Percentiles rank a stretch among this genome's conserved stretches.
Evolutionary conservation across 805 yeast genomes (phyloP).

Genomic region (Debaryomyces tyrocola): DNA sequence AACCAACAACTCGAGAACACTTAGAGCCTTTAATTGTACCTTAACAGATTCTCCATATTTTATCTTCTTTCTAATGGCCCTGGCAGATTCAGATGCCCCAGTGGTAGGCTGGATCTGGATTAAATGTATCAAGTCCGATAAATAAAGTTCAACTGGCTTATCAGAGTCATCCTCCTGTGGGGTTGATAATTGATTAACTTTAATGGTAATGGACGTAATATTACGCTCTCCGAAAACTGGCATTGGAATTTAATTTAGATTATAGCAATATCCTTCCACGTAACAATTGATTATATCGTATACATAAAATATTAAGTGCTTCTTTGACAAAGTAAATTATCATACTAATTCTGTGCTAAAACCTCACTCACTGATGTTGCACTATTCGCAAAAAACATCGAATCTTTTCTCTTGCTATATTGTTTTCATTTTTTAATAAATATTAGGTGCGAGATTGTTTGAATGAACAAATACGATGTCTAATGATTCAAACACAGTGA

Average conservation of each 20-base stretch:
- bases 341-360: too few species aligned
- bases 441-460: too few species aligned
- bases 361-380: too few species aligned
- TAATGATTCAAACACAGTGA: too few species aligned
- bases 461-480: too few species aligned
- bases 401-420: too few species aligned
- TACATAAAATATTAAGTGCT: too few species aligned
- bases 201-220: constrained; percentile 69
- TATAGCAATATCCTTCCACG: too few species aligned
- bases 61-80: constrained; percentile 84
- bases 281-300: too few species aligned
- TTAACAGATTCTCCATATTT: constrained; percentile 69
- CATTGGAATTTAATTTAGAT: constrained; percentile 8
- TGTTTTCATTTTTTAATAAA: too few species aligned
- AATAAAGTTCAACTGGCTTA: constrained; percentile 40
- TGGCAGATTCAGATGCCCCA: constrained; percentile 73
- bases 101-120: constrained; percentile 33
- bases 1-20: constrained; percentile 37
- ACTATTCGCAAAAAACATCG: too few species aligned
- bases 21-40: constrained; percentile 67
- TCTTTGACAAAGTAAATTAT: too few species aligned
- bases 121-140: constrained; percentile 60
- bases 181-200: constrained; percentile 51
- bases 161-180: constrained; percentile 41
- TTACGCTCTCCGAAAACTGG: constrained; percentile 50